Conservation (phyloP, 192 early-diverging fungal species). For the Backusella mclennaniae region DNA sequence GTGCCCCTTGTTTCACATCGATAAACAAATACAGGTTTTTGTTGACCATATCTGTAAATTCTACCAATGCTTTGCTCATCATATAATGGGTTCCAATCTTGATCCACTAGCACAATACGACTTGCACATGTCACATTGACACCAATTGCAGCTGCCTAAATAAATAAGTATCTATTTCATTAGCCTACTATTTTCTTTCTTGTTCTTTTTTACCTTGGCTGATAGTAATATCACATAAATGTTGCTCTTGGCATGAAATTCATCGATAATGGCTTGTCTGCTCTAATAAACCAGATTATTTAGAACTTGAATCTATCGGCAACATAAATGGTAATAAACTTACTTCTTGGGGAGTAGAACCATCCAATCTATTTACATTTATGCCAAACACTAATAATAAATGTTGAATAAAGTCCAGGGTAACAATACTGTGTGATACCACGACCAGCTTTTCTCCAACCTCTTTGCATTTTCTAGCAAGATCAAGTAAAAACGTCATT, state of each 20-base stretch:
- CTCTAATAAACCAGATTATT: neutral
- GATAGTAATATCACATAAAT: constrained; percentile 61
- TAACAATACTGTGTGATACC: constrained; percentile 66
- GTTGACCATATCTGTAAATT: constrained; percentile 69
- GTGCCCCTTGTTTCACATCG: constrained; percentile 57
- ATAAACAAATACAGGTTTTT: constrained; percentile 67
- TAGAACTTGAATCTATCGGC: neutral
- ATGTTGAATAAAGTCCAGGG: constrained; percentile 25
- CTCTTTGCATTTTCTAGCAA: constrained; percentile 45
- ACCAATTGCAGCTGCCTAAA: constrained; percentile 45
- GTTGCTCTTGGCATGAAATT: constrained; percentile 49
- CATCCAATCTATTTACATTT: constrained; percentile 48
- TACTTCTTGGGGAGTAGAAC: constrained; percentile 42
- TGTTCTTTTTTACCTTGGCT: constrained; percentile 35
- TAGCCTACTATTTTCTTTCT: neutral
- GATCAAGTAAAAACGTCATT: constrained; percentile 53
- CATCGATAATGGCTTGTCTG: constrained; percentile 61
- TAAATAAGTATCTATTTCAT: neutral
- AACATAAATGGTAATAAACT: neutral
- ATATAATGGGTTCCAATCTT: constrained; percentile 78
- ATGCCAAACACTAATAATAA: neutral
- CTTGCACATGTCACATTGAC: constrained; percentile 71
- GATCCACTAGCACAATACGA: constrained; percentile 70
- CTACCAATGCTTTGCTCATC: constrained; percentile 77
- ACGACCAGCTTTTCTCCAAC: constrained; percentile 68